Evolutionary conservation across 352 stramenopile species (phyloP).

Genomic region (Peronospora destructor): DNA sequence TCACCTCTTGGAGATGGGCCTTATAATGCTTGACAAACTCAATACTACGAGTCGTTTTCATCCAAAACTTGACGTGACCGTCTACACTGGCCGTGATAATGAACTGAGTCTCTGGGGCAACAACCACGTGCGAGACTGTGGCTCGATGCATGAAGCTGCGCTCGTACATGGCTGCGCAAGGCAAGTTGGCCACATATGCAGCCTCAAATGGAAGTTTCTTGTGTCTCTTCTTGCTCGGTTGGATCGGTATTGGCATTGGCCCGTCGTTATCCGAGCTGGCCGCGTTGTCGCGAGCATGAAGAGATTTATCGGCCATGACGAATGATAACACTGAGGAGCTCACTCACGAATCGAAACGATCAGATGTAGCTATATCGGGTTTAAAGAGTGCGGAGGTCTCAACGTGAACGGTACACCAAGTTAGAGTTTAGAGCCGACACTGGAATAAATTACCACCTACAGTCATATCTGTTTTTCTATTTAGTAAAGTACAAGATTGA

Average conservation of each 20-base stretch:
- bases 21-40: constrained; percentile 99
- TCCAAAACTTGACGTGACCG: constrained; percentile 99
- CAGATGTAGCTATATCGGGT: neutral
- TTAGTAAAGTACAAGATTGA: too few species aligned
- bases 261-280: constrained; percentile 37
- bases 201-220: constrained; percentile 56
- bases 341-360: neutral
- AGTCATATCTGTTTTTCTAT: too few species aligned
- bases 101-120: constrained; percentile 92
- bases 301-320: constrained; percentile 9
- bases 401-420: too few species aligned
- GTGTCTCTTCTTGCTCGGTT: constrained; percentile 39
- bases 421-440: too few species aligned
- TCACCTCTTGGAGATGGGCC: constrained; percentile 88
- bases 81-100: constrained; percentile 93
- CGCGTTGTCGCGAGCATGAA: constrained; percentile 15
- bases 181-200: constrained; percentile 78
- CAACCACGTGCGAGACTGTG: constrained; percentile 88
- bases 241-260: constrained; percentile 44
- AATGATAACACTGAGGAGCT: neutral
- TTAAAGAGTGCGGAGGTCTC: neutral
- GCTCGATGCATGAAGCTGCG: constrained; percentile 97
- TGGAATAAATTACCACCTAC: too few species aligned
- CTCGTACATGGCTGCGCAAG: constrained; percentile 90
- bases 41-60: constrained; percentile 91